Conservation (phyloP, 2,329 filamentous ascomycete species). For the Pseudopyrenochaeta lycopersici region DNA sequence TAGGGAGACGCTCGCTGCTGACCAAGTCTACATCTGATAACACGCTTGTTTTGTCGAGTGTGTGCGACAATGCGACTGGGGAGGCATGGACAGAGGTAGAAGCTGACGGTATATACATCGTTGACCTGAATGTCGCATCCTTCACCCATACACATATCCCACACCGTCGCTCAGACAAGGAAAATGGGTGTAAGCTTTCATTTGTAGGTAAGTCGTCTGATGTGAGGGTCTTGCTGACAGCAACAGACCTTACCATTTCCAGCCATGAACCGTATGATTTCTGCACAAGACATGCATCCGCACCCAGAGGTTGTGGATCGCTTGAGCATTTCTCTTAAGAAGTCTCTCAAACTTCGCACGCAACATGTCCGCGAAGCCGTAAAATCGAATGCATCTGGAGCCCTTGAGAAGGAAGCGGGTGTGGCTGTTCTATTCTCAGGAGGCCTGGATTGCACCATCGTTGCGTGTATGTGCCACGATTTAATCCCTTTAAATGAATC, state of each 20-base stretch:
- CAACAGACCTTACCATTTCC: constrained; percentile 55
- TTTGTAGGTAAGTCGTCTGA: constrained; percentile 45
- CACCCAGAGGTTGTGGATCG: constrained; percentile 56
- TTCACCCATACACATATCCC: constrained; percentile 28
- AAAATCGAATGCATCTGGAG: not conserved
- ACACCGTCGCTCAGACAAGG: constrained; percentile 24
- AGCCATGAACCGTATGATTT: constrained; percentile 50
- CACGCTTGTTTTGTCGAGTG: constrained; percentile 43
- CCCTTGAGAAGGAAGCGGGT: constrained; percentile 50
- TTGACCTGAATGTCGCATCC: constrained; percentile 60
- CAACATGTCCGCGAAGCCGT: constrained; percentile 41
- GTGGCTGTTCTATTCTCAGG: constrained; percentile 92
- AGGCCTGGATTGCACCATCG: constrained; percentile 88
- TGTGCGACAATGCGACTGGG: constrained; percentile 47
- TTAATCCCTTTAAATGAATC: constrained; percentile 72
- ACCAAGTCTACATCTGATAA: constrained; percentile 60
- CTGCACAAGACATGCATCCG: constrained; percentile 31
- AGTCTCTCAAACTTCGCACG: constrained; percentile 70
- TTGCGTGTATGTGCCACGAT: constrained; percentile 83
- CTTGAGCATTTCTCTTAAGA: constrained; percentile 64
- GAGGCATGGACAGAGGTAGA: constrained; percentile 79
- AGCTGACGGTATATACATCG: constrained; percentile 79
- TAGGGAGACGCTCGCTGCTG: constrained; percentile 86
- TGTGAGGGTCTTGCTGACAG: constrained; percentile 25
- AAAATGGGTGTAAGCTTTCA: constrained; percentile 13